phyloP scores from a whole-genome alignment of 345 rosid genomes.

The Leavenworthia alabamica region DNA sequence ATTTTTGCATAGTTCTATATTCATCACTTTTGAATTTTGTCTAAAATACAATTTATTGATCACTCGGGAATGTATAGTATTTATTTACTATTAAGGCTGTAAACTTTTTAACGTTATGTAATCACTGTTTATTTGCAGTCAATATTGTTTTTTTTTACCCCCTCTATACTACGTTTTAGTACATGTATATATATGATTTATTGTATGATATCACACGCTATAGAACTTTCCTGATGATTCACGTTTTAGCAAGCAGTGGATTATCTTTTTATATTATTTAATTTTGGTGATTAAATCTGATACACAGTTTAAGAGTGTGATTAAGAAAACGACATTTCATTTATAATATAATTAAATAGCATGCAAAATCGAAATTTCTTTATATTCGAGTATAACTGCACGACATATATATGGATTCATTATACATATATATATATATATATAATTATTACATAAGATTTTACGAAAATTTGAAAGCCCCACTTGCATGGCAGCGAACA shows the following conservation, averaged over 20 bases:
- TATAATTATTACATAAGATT: constrained; percentile 2
- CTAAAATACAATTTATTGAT: not conserved
- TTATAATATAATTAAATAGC: too few species aligned
- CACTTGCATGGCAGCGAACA: constrained; percentile 31
- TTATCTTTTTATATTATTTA: not conserved
- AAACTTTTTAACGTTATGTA: not conserved
- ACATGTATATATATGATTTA: constrained; percentile 16
- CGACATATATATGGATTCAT: too few species aligned
- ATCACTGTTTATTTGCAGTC: not conserved
- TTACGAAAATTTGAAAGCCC: constrained; percentile 23
- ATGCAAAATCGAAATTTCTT: too few species aligned
- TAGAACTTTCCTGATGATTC: constrained; percentile 25
- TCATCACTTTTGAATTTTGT: not conserved
- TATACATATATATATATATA: not conserved
- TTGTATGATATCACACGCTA: constrained; percentile 22
- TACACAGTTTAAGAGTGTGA: constrained; percentile 20
- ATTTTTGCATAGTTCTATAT: too few species aligned
- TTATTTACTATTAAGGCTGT: too few species aligned
- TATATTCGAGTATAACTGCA: too few species aligned
- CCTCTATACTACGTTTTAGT: not conserved
- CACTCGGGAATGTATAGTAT: not conserved
- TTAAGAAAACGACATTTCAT: constrained; percentile 17
- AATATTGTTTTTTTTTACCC: not conserved
- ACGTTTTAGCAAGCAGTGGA: constrained; percentile 4
- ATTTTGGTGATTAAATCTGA: constrained; percentile 1